Evolutionary conservation across 2,329 filamentous ascomycete species (phyloP).

Genomic region (Ophiobolus disseminans): DNA sequence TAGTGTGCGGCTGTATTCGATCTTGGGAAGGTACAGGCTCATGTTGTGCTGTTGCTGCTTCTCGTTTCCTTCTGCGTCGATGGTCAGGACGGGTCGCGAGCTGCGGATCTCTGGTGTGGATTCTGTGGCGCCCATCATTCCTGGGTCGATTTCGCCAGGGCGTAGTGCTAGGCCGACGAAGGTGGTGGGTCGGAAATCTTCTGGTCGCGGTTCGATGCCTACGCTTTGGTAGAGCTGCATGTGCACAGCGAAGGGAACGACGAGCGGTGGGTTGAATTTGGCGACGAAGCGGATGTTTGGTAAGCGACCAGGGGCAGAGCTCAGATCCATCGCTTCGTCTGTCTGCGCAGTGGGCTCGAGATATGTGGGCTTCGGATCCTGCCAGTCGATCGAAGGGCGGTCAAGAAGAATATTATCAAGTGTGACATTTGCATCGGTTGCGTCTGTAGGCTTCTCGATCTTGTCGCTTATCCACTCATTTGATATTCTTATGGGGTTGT

Average conservation of each 20-base stretch:
- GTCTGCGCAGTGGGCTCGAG: conserved; percentile 34
- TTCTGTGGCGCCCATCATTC: conserved; percentile 55
- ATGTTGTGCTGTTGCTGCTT: conserved; percentile 56
- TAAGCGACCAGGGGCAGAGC: conserved; percentile 62
- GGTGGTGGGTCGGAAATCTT: conserved; percentile 58
- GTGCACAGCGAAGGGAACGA: conserved; percentile 70
- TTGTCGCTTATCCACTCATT: conserved; percentile 74
- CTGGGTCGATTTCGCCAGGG: conserved; percentile 58
- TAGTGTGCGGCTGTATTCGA: conserved; percentile 72
- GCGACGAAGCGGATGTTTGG: conserved; percentile 78
- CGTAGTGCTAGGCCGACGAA: conserved; percentile 60
- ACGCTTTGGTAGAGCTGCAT: conserved; percentile 67
- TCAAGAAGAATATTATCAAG: conserved; percentile 52
- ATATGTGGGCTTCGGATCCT: conserved; percentile 72
- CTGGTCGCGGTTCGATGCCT: conserved; percentile 61
- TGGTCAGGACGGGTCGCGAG: conserved; percentile 56
- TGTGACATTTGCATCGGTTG: conserved; percentile 41
- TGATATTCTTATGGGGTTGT: conserved; percentile 72
- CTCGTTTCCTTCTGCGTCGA: conserved; percentile 28
- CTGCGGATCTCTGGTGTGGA: conserved; percentile 60
- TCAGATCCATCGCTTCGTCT: conserved; percentile 61
- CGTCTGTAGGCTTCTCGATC: conserved; percentile 63
- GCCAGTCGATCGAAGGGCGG: conserved; percentile 68
- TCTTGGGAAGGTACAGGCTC: conserved; percentile 73
- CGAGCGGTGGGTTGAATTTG: conserved; percentile 75